A percentile compares a stretch with the other conserved stretches of the same genome.
Evolutionary conservation across 169 alveolate species (phyloP).

Genomic region (Plasmodium sp.): DNA sequence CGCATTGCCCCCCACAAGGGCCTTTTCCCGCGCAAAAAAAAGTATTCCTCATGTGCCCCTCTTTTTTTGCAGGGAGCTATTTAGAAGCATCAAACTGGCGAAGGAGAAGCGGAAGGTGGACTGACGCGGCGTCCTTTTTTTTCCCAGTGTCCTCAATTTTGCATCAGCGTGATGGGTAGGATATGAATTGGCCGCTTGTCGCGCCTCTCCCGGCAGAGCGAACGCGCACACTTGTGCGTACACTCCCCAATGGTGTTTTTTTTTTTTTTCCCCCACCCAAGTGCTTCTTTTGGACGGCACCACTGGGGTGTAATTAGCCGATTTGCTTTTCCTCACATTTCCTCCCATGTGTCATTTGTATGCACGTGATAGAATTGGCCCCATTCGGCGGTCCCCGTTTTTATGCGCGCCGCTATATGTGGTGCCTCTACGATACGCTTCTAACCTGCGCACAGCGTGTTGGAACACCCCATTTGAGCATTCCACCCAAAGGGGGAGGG

Average conservation of each 20-base stretch:
- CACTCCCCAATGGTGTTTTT: too few relatives aligned
- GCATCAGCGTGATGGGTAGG: too few relatives aligned
- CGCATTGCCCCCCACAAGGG: neutral
- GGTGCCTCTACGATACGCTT: neutral
- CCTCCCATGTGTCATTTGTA: neutral
- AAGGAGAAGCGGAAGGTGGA: conserved; percentile 2
- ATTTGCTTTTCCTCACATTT: too few relatives aligned
- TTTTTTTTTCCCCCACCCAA: neutral
- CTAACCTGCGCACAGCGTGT: neutral
- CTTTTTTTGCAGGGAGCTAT: neutral
- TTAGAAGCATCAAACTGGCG: neutral
- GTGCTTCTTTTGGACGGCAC: neutral
- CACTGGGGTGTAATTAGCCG: neutral
- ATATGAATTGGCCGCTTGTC: too few relatives aligned
- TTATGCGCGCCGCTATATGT: too few relatives aligned
- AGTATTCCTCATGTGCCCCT: neutral
- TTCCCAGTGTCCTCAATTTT: neutral
- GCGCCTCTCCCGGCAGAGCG: too few relatives aligned
- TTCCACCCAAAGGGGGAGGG: neutral
- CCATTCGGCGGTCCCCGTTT: neutral
- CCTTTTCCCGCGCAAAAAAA: neutral
- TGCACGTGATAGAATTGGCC: neutral
- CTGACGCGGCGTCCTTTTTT: neutral
- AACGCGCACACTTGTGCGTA: too few relatives aligned
- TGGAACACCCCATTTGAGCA: neutral